Evolutionary conservation across 345 rosid genomes (phyloP).

Genomic region (Acer campestre): DNA sequence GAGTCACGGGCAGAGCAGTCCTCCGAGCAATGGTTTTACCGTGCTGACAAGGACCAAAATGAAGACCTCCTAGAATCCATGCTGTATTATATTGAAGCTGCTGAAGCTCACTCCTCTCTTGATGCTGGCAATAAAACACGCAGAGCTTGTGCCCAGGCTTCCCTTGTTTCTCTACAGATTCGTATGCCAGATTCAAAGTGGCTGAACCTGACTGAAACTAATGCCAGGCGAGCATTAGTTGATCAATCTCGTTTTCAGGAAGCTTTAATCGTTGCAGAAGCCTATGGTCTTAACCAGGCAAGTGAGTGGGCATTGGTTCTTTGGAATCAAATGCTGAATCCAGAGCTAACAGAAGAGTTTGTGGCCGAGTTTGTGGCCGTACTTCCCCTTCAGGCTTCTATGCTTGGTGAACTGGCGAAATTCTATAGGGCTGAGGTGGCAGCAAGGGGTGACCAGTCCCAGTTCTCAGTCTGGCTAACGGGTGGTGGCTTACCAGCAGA

Average conservation of each 20-base stretch:
- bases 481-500: slow-evolving; percentile 94
- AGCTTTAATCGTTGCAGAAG: slow-evolving; percentile 96
- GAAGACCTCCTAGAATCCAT: slow-evolving; percentile 93
- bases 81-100: slow-evolving; percentile 95
- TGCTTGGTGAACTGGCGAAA: slow-evolving; percentile 83
- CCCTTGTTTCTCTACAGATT: slow-evolving; percentile 94
- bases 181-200: slow-evolving; percentile 94
- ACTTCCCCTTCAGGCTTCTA: slow-evolving; percentile 86
- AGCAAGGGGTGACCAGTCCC: slow-evolving; percentile 94
- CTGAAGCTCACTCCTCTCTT: slow-evolving; percentile 86
- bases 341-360: slow-evolving; percentile 84
- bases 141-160: slow-evolving; percentile 85
- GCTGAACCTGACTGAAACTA: slow-evolving; percentile 84
- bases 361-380: slow-evolving; percentile 95
- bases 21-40: slow-evolving; percentile 72
- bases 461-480: slow-evolving; percentile 92
- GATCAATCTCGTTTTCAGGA: slow-evolving; percentile 94
- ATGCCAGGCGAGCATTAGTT: slow-evolving; percentile 82
- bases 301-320: slow-evolving; percentile 93
- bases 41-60: slow-evolving; percentile 82
- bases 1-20: slow-evolving; percentile 83
- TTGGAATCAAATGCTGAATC: slow-evolving; percentile 95
- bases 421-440: slow-evolving; percentile 88
- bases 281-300: slow-evolving; percentile 92
- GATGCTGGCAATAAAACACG: slow-evolving; percentile 97